A percentile compares a stretch with the other conserved stretches of the same genome.
phyloP scores from a whole-genome alignment of 164 flowering plant species.

The Macadamia integrifolia region DNA sequence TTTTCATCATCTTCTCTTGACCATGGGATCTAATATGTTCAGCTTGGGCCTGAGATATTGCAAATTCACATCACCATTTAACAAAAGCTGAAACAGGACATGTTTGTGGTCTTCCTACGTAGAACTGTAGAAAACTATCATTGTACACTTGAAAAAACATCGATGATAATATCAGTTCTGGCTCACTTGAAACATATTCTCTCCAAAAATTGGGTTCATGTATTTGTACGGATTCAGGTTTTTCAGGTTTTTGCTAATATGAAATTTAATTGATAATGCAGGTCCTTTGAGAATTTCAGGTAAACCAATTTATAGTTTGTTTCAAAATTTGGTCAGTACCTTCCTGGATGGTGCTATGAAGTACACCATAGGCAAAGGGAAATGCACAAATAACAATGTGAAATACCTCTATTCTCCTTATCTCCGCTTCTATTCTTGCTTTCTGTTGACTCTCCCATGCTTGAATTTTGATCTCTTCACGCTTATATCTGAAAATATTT shows the following conservation, averaged over 20 bases:
- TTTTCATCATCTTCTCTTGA: constrained; percentile 71
- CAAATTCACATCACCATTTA: too few relatives aligned
- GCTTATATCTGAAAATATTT: constrained; percentile 47
- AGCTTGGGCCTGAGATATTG: constrained; percentile 47
- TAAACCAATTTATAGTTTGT: too few relatives aligned
- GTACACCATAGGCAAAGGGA: neutral
- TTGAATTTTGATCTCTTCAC: constrained; percentile 80
- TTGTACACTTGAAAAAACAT: too few relatives aligned
- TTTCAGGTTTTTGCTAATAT: too few relatives aligned
- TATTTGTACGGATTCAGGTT: neutral
- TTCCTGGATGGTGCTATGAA: neutral
- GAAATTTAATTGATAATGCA: neutral
- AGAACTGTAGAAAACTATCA: neutral
- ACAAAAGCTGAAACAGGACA: neutral
- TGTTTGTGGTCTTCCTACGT: neutral
- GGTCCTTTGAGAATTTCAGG: too few relatives aligned
- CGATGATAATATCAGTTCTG: neutral
- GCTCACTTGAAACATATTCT: neutral
- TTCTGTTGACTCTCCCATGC: constrained; percentile 90
- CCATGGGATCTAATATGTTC: constrained; percentile 68
- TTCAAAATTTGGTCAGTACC: too few relatives aligned
- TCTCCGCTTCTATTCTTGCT: constrained; percentile 71
- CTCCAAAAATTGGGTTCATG: too few relatives aligned
- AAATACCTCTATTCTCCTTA: constrained; percentile 74
- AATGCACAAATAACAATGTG: neutral